Evolutionary conservation across 1,284 basidiomycete species (phyloP).

Genomic region (Sporisorium graminicola): DNA sequence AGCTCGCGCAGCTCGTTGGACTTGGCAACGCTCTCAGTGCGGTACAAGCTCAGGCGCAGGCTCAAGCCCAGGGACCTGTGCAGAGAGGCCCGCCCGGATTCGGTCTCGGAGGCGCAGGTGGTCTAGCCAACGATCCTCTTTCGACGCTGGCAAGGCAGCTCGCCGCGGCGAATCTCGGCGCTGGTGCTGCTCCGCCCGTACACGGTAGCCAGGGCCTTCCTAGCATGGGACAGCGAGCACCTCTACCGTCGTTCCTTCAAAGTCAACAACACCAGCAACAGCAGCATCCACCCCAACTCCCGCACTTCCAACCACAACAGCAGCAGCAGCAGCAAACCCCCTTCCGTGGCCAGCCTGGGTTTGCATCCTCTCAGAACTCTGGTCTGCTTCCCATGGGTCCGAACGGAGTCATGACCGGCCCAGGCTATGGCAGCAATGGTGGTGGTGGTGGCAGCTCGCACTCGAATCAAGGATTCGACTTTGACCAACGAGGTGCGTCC

Average conservation of each 20-base stretch:
- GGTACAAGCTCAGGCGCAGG: slow-evolving; percentile 43
- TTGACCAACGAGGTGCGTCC: slow-evolving; percentile 16
- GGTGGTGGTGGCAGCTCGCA: slow-evolving; percentile 24
- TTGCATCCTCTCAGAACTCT: slow-evolving; percentile 7
- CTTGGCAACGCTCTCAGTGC: slow-evolving; percentile 55
- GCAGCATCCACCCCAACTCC: slow-evolving; percentile 11
- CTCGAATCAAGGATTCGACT: slow-evolving; percentile 29
- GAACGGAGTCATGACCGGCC: slow-evolving; percentile 14
- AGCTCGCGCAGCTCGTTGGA: slow-evolving; percentile 57
- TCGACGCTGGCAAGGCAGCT: slow-evolving; percentile 51
- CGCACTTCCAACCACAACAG: slow-evolving; percentile 22
- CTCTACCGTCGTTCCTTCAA: slow-evolving; percentile 35
- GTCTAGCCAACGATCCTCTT: slow-evolving; percentile 43
- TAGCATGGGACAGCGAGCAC: slow-evolving; percentile 25
- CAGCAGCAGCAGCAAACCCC: slow-evolving; percentile 14
- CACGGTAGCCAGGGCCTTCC: slow-evolving; percentile 10
- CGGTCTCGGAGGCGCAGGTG: slow-evolving; percentile 9
- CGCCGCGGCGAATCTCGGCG: slow-evolving; percentile 40
- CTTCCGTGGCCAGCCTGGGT: slow-evolving; percentile 21
- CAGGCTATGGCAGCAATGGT: slow-evolving; percentile 5
- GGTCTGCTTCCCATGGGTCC: slow-evolving; percentile 16
- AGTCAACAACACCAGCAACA: slow-evolving; percentile 32
- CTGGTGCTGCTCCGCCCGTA: slow-evolving; percentile 1
- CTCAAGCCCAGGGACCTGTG: slow-evolving; percentile 29
- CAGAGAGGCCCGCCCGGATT: slow-evolving; percentile 24